Evolutionary conservation across 495 filamentous ascomycete genomes (phyloP), one percentile per base, ranked within the genome.

Genomic region (Penicillium chermesinum): DNA sequence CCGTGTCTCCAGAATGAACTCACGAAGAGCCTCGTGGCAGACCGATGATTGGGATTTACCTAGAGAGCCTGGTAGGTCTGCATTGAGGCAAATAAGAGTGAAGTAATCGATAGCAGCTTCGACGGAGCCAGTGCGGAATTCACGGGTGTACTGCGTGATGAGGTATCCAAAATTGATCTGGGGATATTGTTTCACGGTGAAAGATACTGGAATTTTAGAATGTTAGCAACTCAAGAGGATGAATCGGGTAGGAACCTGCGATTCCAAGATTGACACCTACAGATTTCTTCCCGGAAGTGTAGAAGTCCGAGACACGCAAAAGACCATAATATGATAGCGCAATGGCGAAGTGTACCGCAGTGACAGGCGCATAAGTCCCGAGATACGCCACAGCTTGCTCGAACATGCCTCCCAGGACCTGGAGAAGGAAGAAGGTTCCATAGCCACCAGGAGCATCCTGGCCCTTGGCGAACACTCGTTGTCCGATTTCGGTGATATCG

Each of bases 121-220:
- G 6, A 88, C 84, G 58, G 89, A 84, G 27, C 88, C 88, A 9
- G 88, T 86, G 30, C 94, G 85, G 80, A 97, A 97, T 66, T 95
- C 89, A 25, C 85, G 80, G 7, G 94, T 99, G 70, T 99, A 99
- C 60, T 90, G 88, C 20, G 91, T 94, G 39, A 97, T 71, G 73
- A 99, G 87, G 17, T 84, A 81, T 22, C 86, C 90, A 64, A 99
- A 99, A 72, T 90, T 95, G 67, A 99, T 82, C 59, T 96, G 91
- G 13, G 90, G 85, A 43, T 83, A 80, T 49, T 85, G 78, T 38
- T 85, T 84, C n/a, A 87, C 88, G 41, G 77, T 85, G 51, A 74
- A 79, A 15, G 79, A 83, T 9, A 87, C 80, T 84, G 46, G 12
- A 25, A 14, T 15, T 25, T 15, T 25, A 1, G 25, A 13, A 16